phyloP scores from a whole-genome alignment of 108 stramenopile genomes.

The Mediolabrus comicus region DNA sequence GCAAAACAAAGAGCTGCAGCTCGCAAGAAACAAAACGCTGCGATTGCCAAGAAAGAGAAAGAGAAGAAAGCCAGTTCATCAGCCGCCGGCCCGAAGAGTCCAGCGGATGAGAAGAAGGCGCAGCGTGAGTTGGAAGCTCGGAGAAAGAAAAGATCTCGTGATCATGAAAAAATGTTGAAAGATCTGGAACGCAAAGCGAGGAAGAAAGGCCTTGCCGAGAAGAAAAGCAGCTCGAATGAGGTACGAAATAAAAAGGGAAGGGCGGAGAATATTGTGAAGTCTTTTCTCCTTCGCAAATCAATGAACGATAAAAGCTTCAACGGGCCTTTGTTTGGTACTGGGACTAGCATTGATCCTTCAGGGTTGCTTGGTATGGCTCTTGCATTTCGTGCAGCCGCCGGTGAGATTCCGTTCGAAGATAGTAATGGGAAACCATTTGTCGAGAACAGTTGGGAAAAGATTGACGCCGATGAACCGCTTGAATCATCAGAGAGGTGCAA shows the following conservation, averaged over 20 bases:
- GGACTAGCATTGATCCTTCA: conserved; percentile 65
- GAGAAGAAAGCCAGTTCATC: conserved; percentile 43
- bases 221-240: conserved; percentile 15
- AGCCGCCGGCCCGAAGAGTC: conserved; percentile 18
- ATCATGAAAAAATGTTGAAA: conserved; percentile 70
- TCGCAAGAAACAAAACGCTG: conserved; percentile 63
- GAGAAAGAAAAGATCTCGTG: conserved; percentile 66
- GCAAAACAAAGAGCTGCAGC: conserved; percentile 69
- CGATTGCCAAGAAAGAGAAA: conserved; percentile 64
- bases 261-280: conserved; percentile 70
- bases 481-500: conserved; percentile 59
- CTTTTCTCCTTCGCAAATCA: conserved; percentile 63
- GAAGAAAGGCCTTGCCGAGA: conserved; percentile 34
- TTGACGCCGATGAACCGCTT: conserved; percentile 55
- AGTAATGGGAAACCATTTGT: conserved; percentile 48
- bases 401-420: conserved; percentile 67
- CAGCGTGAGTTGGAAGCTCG: conserved; percentile 62
- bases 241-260: conserved; percentile 62
- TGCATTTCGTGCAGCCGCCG: conserved; percentile 84
- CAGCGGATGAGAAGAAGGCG: conserved; percentile 57
- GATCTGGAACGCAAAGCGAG: conserved; percentile 50
- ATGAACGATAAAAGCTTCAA: conserved; percentile 50
- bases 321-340: conserved; percentile 57
- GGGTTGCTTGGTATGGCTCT: conserved; percentile 82
- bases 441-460: conserved; percentile 61